These are phyloP conservation scores for Alopecurus myosuroides DNA, from an alignment of 176 grass and related monocot genomes.

Conservation along the genomic window DNA sequence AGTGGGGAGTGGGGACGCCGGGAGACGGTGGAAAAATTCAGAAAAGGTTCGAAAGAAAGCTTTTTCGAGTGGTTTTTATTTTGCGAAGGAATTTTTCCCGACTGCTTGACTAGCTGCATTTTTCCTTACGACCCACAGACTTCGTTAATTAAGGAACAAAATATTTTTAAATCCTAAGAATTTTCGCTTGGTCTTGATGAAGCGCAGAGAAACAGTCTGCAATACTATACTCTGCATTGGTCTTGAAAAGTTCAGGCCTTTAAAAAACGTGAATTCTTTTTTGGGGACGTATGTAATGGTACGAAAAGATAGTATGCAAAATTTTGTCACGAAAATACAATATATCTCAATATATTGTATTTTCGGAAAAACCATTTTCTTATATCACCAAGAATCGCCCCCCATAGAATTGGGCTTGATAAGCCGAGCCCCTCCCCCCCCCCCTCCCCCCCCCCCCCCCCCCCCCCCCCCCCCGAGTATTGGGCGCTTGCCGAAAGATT, in stretches of 20 bases:
- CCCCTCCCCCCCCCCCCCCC: too few relatives aligned
- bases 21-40: neutral
- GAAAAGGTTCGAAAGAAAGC: neutral
- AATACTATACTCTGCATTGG: too few relatives aligned
- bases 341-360: too few relatives aligned
- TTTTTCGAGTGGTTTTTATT: too few relatives aligned
- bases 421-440: too few relatives aligned
- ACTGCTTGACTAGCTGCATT: neutral
- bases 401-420: too few relatives aligned
- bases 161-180: neutral
- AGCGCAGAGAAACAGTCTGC: neutral
- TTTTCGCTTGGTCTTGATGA: neutral
- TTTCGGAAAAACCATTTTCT: too few relatives aligned
- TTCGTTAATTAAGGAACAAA: neutral
- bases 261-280: neutral
- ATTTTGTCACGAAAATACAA: too few relatives aligned
- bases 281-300: neutral
- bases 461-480: too few relatives aligned
- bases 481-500: too few relatives aligned
- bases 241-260: neutral
- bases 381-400: too few relatives aligned
- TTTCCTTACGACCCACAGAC: neutral
- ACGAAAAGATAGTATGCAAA: neutral
- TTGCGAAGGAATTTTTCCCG: too few relatives aligned
- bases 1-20: neutral